Base-by-base conservation (phyloP, 345 rosid species). In the Moricandia arvensis region DNA sequence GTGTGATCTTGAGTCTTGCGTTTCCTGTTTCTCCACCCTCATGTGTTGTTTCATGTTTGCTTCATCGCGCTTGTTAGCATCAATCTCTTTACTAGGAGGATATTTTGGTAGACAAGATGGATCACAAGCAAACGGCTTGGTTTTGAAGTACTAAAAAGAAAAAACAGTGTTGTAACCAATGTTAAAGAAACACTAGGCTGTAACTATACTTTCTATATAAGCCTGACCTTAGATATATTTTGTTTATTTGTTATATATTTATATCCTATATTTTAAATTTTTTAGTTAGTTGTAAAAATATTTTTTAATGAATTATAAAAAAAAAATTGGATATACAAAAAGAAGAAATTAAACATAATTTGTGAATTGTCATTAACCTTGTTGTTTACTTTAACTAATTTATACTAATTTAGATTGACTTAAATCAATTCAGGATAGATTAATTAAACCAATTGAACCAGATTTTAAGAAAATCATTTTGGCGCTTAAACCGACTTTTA, bases 21-120 rank as follows among this genome's bases (percentile, higher is more conserved):
- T 26, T 73, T 41, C 81, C 21, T 15, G 74, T 73, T 73, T 78
- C 65, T 72, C 89, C 53, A 79, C 38, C 16, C 43, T 64, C 9
- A n/a, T 2, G 0, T 58, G 70, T 59, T 3, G 75, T 16, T 55
- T 78, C 0, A 85, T 87, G 66, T 85, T 83, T 78, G 83, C 97
- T 51, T 93, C 98, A 69, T 91, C 94, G 17, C 97, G 89, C 63
- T 85, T 76, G 77, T 91, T 88, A 68, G 91, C 97, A 84, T 93
- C 98, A 78, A 93, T 93, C 81, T 93, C 98, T 87, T 93, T 93
- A 65, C 90, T 91, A 12, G 98, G 98, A 17, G 97, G 94, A 80
- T 93, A 93, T 68, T 88, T 88, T 26, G 98, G 98, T 57, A 93
- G 90, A 79, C 76, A 63, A 35, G 97, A 89, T 29, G 98, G 98